Percentiles rank a stretch among this genome's conserved stretches.
Evolutionary conservation across 2,329 filamentous ascomycete species (phyloP).

Genomic region (Dothideomycetidae sp.): DNA sequence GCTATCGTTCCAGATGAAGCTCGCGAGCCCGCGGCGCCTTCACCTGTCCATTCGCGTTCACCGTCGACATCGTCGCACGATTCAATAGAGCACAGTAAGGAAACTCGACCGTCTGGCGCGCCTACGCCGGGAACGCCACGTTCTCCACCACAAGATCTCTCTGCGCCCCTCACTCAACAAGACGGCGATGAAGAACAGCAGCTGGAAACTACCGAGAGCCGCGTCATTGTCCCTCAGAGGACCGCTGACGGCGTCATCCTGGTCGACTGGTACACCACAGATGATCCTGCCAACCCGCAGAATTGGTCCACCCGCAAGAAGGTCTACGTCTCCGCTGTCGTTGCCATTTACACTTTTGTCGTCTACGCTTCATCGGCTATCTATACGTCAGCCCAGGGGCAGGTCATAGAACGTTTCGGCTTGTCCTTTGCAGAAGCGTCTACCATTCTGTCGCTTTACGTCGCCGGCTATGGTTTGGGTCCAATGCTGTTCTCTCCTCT

Average conservation of each 20-base stretch:
- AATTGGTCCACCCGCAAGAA: slow-evolving; percentile 39
- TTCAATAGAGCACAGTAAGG: slow-evolving; percentile 8
- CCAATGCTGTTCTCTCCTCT: slow-evolving; percentile 53
- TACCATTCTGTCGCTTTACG: slow-evolving; percentile 48
- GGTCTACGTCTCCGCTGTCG: slow-evolving; percentile 27
- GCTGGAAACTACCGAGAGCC: slow-evolving; percentile 10
- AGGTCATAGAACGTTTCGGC: slow-evolving; percentile 40
- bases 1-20: background rate
- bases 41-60: background rate
- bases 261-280: slow-evolving; percentile 39
- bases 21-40: slow-evolving; percentile 9
- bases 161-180: slow-evolving; percentile 1
- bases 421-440: slow-evolving; percentile 39
- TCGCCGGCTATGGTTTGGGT: slow-evolving; percentile 41
- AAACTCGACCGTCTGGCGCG: slow-evolving; percentile 3
- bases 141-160: slow-evolving; percentile 5
- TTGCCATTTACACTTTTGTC: slow-evolving; percentile 25
- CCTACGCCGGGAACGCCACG: slow-evolving; percentile 4
- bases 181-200: slow-evolving; percentile 3
- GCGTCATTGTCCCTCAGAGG: slow-evolving; percentile 15
- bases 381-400: slow-evolving; percentile 31
- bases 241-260: slow-evolving; percentile 39
- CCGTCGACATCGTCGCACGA: background rate
- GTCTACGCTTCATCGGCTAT: slow-evolving; percentile 32
- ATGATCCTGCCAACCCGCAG: slow-evolving; percentile 42